phyloP scores from a whole-genome alignment of 148 eudicot genomes.

The Vaccinium myrtillus region DNA sequence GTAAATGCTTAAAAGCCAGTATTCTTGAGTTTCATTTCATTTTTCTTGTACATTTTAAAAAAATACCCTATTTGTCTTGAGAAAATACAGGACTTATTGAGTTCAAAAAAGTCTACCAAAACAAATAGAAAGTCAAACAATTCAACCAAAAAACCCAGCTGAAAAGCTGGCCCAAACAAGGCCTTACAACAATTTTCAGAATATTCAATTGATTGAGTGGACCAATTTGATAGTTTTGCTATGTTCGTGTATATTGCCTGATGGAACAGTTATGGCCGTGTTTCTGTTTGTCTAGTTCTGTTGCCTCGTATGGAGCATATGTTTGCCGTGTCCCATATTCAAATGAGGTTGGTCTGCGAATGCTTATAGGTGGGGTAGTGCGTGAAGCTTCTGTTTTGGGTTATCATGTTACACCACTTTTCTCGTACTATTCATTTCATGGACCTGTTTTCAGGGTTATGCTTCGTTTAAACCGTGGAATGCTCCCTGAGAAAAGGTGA shows the following conservation, averaged over 20 bases:
- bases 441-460: slow-evolving; percentile 93
- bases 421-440: slow-evolving; percentile 94
- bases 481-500: slow-evolving; percentile 57
- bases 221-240: background rate
- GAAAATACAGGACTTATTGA: background rate
- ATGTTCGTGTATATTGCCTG: background rate
- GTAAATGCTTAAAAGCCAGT: background rate
- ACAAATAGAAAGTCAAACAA: background rate
- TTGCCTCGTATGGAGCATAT: slow-evolving; percentile 94
- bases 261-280: slow-evolving; percentile 7
- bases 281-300: slow-evolving; percentile 42
- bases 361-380: slow-evolving; percentile 92
- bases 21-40: background rate
- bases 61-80: background rate
- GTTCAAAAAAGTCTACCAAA: background rate
- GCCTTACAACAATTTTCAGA: background rate
- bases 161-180: background rate
- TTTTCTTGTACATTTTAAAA: background rate
- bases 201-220: background rate
- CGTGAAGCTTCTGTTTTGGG: slow-evolving; percentile 92
- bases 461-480: slow-evolving; percentile 77
- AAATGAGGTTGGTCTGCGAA: slow-evolving; percentile 87
- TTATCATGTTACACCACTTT: slow-evolving; percentile 73
- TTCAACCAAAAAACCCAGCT: background rate
- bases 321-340: slow-evolving; percentile 81